phyloP scores from a whole-genome alignment of 768 basidiomycete genomes.

The Leccinum arenicola region DNA sequence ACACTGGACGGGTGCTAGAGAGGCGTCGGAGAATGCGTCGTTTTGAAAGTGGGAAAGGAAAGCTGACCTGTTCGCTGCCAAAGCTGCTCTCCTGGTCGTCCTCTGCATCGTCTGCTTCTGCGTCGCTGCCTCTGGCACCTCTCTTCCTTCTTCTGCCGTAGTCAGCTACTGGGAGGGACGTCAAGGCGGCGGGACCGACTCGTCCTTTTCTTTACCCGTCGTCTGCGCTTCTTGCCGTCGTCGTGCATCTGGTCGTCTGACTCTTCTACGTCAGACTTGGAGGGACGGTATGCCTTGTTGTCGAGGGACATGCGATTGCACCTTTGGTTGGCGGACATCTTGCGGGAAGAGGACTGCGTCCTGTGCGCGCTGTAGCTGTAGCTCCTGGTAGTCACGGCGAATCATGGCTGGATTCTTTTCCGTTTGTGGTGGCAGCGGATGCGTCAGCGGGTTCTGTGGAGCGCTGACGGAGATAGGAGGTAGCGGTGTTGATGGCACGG shows the following conservation, averaged over 20 bases:
- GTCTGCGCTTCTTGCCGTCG: slow-evolving; percentile 50
- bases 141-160: slow-evolving; percentile 55
- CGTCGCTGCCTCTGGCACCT: slow-evolving; percentile 43
- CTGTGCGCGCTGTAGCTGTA: slow-evolving; percentile 25
- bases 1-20: slow-evolving; percentile 23
- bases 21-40: slow-evolving; percentile 8
- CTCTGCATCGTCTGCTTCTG: slow-evolving; percentile 37
- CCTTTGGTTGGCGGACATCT: slow-evolving; percentile 37
- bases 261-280: slow-evolving; percentile 60
- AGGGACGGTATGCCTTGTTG: slow-evolving; percentile 79
- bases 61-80: slow-evolving; percentile 41
- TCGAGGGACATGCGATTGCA: slow-evolving; percentile 69
- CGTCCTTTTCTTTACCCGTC: slow-evolving; percentile 47
- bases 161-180: slow-evolving; percentile 63
- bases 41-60: slow-evolving; percentile 20
- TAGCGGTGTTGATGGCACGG: slow-evolving; percentile 50
- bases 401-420: slow-evolving; percentile 44
- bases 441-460: slow-evolving; percentile 51
- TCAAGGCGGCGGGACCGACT: slow-evolving; percentile 54
- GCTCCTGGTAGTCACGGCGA: slow-evolving; percentile 57
- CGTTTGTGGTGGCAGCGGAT: slow-evolving; percentile 38
- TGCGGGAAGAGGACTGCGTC: slow-evolving; percentile 31
- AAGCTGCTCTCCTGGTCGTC: slow-evolving; percentile 46
- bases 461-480: slow-evolving; percentile 58
- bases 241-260: slow-evolving; percentile 61